These are phyloP conservation scores for Paramecium sonneborni DNA, from an alignment of 73 alveolate genomes.

Conservation along the genomic window DNA sequence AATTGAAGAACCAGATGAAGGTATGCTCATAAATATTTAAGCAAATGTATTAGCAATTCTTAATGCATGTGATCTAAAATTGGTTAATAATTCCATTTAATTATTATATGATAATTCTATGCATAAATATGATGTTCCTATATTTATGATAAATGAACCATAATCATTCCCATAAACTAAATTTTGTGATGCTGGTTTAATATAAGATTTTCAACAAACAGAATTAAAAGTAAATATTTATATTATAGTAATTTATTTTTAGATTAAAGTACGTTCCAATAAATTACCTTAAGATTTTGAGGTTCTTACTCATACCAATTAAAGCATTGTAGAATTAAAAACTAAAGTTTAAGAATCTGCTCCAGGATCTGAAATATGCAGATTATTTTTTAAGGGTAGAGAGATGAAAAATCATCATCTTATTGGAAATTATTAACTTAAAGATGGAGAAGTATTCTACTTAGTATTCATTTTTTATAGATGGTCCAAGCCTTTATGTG, in stretches of 20 bases:
- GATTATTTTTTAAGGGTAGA: constrained; percentile 2
- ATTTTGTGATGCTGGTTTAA: constrained; percentile 25
- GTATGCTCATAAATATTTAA: not conserved
- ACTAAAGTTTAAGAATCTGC: not conserved
- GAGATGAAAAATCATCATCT: constrained; percentile 37
- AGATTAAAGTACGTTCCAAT: not conserved
- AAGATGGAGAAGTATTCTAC: not conserved
- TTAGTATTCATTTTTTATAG: not conserved
- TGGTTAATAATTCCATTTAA: constrained; percentile 21
- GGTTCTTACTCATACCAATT: not conserved
- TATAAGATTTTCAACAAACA: not conserved
- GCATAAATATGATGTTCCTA: constrained; percentile 47
- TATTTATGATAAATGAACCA: constrained; percentile 49
- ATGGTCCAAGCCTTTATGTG: constrained; percentile 55
- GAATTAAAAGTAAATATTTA: not conserved
- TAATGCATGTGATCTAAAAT: not conserved
- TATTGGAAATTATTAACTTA: constrained; percentile 31
- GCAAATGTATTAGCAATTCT: not conserved
- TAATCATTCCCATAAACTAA: constrained; percentile 6
- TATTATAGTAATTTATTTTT: not conserved
- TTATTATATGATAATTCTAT: not conserved
- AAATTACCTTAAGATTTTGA: not conserved
- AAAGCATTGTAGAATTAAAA: constrained; percentile 13
- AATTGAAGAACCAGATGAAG: constrained; percentile 31
- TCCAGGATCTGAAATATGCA: not conserved